These are phyloP conservation scores for Pythium guiyangense DNA, from an alignment of 352 stramenopile species.

Conservation along the genomic window DNA sequence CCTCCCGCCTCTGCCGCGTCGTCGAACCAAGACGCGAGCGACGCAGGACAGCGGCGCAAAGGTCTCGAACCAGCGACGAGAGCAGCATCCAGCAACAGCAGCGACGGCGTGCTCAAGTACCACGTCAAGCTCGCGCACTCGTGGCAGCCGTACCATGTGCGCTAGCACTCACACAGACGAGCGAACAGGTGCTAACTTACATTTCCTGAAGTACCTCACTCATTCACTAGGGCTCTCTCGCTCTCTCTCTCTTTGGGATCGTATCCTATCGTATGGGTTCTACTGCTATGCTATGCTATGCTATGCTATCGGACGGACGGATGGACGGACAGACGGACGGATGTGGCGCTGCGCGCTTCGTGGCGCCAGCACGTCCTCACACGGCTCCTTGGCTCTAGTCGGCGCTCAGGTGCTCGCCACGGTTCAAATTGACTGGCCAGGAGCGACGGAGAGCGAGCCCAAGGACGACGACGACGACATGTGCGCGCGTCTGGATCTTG, in stretches of 20 bases:
- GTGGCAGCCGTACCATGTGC: constrained; percentile 31
- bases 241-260: not conserved
- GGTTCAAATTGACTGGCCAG: too few relatives aligned
- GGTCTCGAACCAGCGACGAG: not conserved
- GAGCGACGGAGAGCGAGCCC: too few relatives aligned
- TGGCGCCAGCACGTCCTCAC: too few relatives aligned
- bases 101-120: constrained; percentile 33
- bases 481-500: not conserved
- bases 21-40: constrained; percentile 8
- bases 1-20: not conserved
- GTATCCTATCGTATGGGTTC: constrained; percentile 2
- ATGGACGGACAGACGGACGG: not conserved
- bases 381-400: too few relatives aligned
- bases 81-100: not conserved
- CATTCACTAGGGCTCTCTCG: too few relatives aligned
- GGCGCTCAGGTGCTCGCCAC: too few relatives aligned
- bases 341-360: not conserved
- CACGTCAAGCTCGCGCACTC: constrained; percentile 64
- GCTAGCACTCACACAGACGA: constrained; percentile 3
- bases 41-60: constrained; percentile 9
- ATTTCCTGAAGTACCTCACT: too few relatives aligned
- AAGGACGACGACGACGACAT: not conserved
- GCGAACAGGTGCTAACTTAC: not conserved
- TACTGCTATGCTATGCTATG: not conserved
- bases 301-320: not conserved